phyloP scores from a whole-genome alignment of 495 filamentous ascomycete genomes.

The Glonium stellatum region DNA sequence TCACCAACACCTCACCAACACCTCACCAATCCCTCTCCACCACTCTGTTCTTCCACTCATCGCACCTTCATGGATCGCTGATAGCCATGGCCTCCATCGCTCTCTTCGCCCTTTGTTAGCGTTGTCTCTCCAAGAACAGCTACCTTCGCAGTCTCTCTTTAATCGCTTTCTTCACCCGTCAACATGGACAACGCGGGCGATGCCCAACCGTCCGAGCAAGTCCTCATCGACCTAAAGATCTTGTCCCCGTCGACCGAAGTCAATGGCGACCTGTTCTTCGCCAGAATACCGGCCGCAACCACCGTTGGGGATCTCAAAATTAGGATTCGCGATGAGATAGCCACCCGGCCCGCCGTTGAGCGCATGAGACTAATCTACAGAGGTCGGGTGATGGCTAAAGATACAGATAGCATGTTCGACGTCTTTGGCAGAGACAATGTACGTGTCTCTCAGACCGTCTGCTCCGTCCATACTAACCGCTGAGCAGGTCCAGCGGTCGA shows the following conservation, averaged over 20 bases:
- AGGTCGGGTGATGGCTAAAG: slow-evolving; percentile 34
- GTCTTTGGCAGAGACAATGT: slow-evolving; percentile 31
- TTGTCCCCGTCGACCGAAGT: slow-evolving; percentile 35
- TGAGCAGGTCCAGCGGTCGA: slow-evolving; percentile 17
- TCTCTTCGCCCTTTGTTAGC: not conserved
- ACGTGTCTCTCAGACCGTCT: not conserved
- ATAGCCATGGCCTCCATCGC: not conserved
- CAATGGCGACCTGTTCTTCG: slow-evolving; percentile 22
- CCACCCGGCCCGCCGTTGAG: slow-evolving; percentile 32
- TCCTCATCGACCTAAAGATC: slow-evolving; percentile 29
- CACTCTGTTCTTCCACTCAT: not conserved
- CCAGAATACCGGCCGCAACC: slow-evolving; percentile 20
- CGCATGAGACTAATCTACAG: slow-evolving; percentile 39
- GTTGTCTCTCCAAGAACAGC: not conserved
- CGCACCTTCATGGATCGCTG: not conserved
- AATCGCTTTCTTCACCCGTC: not conserved
- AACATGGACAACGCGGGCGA: slow-evolving; percentile 13
- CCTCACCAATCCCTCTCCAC: slow-evolving; percentile 1
- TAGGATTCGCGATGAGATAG: slow-evolving; percentile 30
- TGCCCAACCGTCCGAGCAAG: slow-evolving; percentile 9
- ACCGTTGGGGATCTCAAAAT: slow-evolving; percentile 34
- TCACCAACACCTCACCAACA: not conserved
- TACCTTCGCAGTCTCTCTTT: not conserved
- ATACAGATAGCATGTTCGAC: slow-evolving; percentile 33
- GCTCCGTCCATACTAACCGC: not conserved